Conservation (phyloP, 2,329 filamentous ascomycete species). For the Sarocladiaceae sp. region DNA sequence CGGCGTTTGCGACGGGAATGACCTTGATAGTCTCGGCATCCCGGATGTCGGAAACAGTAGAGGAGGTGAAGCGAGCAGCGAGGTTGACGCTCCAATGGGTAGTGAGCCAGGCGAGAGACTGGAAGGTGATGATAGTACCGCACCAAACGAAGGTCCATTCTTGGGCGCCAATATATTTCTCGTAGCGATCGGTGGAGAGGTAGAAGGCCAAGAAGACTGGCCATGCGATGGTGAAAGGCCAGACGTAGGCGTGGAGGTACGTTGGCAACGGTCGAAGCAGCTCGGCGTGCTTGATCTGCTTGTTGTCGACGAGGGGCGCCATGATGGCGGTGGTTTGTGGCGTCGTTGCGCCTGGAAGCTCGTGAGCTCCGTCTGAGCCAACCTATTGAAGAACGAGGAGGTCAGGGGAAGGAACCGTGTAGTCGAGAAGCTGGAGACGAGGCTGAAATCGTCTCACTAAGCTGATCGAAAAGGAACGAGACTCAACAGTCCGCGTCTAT, state of each 20-base stretch:
- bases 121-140: conserved; percentile 78
- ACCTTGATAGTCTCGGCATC: conserved; percentile 87
- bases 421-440: too few relatives aligned
- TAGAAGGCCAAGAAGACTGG: conserved; percentile 87
- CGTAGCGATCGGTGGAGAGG: conserved; percentile 75
- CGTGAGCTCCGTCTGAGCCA: too few relatives aligned
- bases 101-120: conserved; percentile 87
- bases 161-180: conserved; percentile 82
- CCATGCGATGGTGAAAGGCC: conserved; percentile 90
- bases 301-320: conserved; percentile 82
- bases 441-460: too few relatives aligned
- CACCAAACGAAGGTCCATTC: conserved; percentile 99
- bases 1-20: conserved; percentile 82
- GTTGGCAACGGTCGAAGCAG: conserved; percentile 80
- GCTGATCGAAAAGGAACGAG: neutral
- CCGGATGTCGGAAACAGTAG: conserved; percentile 59
- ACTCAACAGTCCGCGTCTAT: neutral
- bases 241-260: conserved; percentile 80
- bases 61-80: conserved; percentile 73
- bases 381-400: too few relatives aligned
- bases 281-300: conserved; percentile 81
- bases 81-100: conserved; percentile 97
- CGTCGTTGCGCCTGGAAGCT: neutral
- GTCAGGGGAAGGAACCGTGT: too few relatives aligned
- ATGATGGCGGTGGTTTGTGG: conserved; percentile 31